phyloP scores from a whole-genome alignment of 495 filamentous ascomycete species.

The Xylaria telfairii region DNA sequence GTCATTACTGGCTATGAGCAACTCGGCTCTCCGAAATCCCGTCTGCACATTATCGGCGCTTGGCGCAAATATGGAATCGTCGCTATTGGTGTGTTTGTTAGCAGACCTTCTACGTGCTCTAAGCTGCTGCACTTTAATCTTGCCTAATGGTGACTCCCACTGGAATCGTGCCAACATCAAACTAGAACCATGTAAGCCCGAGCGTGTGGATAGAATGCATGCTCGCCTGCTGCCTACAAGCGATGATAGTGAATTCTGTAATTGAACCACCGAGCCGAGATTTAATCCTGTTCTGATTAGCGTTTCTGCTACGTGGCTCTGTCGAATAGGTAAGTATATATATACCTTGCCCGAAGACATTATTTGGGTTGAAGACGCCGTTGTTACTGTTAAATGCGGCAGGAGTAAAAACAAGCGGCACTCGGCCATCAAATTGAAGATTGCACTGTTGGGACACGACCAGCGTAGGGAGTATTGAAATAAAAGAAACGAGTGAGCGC shows the following conservation, averaged over 20 bases:
- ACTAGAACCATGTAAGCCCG: constrained; percentile 28
- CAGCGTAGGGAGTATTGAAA: constrained; percentile 12
- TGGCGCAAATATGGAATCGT: constrained; percentile 54
- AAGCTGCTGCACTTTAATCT: not conserved
- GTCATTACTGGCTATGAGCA: constrained; percentile 50
- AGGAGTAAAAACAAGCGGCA: constrained; percentile 33
- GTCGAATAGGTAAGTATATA: not conserved
- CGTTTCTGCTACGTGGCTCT: not conserved
- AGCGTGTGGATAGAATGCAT: not conserved
- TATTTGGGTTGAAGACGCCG: constrained; percentile 40
- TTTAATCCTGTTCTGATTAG: not conserved
- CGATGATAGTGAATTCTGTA: constrained; percentile 23
- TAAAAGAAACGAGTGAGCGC: constrained; percentile 13
- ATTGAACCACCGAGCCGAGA: constrained; percentile 19
- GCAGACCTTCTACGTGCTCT: constrained; percentile 1
- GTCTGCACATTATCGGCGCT: constrained; percentile 42
- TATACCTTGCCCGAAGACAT: constrained; percentile 40
- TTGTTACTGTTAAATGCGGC: constrained; percentile 41
- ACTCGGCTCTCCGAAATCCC: constrained; percentile 57
- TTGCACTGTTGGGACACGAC: constrained; percentile 38
- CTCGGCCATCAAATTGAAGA: constrained; percentile 47
- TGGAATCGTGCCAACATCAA: constrained; percentile 40
- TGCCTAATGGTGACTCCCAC: constrained; percentile 42
- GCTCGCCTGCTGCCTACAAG: constrained; percentile 28
- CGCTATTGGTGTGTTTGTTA: constrained; percentile 31